phyloP scores from a whole-genome alignment of 495 filamentous ascomycete genomes.

The Penicillium flavigenum region DNA sequence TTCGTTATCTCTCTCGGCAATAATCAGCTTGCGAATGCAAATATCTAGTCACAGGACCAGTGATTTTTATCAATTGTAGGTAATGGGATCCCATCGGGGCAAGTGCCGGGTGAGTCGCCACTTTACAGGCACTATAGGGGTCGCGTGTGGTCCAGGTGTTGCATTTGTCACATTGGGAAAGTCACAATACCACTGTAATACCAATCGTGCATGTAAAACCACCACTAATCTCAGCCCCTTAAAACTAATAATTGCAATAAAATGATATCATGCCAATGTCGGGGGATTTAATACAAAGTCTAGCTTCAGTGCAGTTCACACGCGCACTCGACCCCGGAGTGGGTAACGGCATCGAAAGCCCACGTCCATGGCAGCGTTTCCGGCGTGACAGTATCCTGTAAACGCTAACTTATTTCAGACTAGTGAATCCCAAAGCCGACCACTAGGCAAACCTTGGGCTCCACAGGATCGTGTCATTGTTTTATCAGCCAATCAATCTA shows the following conservation, averaged over 20 bases:
- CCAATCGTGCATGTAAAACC: conserved; percentile 10
- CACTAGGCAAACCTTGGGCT: conserved; percentile 15
- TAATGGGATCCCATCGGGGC: conserved; percentile 1
- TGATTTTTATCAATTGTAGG: neutral
- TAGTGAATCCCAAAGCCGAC: conserved; percentile 19
- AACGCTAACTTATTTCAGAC: conserved; percentile 11
- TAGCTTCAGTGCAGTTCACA: conserved; percentile 15
- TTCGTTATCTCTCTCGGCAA: neutral
- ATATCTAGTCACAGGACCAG: conserved; percentile 7
- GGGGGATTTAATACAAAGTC: neutral
- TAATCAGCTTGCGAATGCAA: too few species aligned
- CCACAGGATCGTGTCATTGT: conserved; percentile 27
- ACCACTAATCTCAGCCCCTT: conserved; percentile 8
- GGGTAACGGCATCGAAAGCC: conserved; percentile 7
- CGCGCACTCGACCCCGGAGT: conserved; percentile 22
- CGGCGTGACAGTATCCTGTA: conserved; percentile 18
- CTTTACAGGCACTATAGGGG: conserved; percentile 2
- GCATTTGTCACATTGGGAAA: conserved; percentile 7
- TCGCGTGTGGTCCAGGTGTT: conserved; percentile 1
- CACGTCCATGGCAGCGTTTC: conserved; percentile 9
- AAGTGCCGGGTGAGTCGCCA: conserved; percentile 19
- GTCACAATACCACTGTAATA: conserved; percentile 11
- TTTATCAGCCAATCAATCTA: conserved; percentile 14
- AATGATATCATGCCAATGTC: neutral
- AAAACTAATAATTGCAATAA: neutral